Base-by-base conservation (phyloP, 2,329 filamentous ascomycete species). In the Dactylella cylindrospora region DNA sequence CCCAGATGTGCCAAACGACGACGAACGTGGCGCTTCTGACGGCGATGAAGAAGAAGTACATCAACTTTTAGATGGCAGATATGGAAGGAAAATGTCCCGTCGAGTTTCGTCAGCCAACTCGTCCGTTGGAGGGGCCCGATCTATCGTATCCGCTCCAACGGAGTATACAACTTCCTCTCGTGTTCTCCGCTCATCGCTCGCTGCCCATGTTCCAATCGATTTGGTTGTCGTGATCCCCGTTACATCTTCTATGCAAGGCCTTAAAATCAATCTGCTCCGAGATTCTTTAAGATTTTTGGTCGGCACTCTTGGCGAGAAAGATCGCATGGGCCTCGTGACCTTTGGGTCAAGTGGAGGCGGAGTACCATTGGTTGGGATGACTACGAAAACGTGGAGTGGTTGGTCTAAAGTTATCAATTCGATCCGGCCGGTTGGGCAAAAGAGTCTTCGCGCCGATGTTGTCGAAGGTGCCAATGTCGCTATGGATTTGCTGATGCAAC, bases 401-500 rank as follows among this genome's bases (percentile, higher is more conserved):
- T 98, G 93, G 93, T 78, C 83, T 65, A 90, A 88, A 70, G 82
- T 95, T 9, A 77, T 98, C 39, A 81, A 84, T 31, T 90, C 89
- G 0, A 94, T 98, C 69, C 85, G 90, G 66, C 91, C 93, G 0
- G 88, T 96, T 7, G 91, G 90, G 28, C 91, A 96, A 74, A 98
- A 97, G 80, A 97, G 89, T 72, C 83, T 95, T 70, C 86, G 93
- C 9, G 91, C 91, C 1, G 93, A 98, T 74, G 90, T 97, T 10
- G 91, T 98, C 2, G 93, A 98, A 72, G 93, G 93, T 22, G 93
- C 91, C 26, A 98, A 97, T 69, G 89, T 96, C 44, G 93, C 93
- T 40, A 97, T 98, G 93, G 93, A 98, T 72, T 76, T 98, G 51
- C 79, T 98, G 55, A 98, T 98, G 93, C 90, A 96, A 74, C 84